Evolutionary conservation across 1,284 basidiomycete genomes (phyloP), one percentile per base, ranked within the genome.

Genomic region (Apiotrichum montevideense): DNA sequence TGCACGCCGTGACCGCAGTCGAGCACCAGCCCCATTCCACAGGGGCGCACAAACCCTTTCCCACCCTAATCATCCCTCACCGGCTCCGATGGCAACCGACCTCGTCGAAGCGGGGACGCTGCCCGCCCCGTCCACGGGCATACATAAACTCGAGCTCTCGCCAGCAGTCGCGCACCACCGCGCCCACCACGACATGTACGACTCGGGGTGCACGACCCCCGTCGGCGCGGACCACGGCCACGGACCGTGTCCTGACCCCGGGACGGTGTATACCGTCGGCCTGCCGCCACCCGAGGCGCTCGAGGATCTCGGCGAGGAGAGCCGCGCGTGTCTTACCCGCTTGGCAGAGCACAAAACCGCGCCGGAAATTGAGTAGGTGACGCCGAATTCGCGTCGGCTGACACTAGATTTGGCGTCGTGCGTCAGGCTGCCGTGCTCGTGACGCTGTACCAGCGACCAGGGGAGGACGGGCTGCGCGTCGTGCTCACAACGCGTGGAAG

Each of bases 401-500:
- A 6, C 35, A 3, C 0, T 45, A 77, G 76, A 21, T 67, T 69
- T 42, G 73, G 74, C 0, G 54, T 69, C 1, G 70, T 73, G 13
- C 69, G 67, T 34, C 67, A 67, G 40, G 90, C 85, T 3, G 87
- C 87, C 1, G 90, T 93, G 0, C 80, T 93, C 2, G 83, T 92
- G 3, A 77, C 88, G 4, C 76, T 94, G 0, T 93, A 85, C 64
- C 86, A 91, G 69, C 76, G 81, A 33, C 79, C 79, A 2, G 85
- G 81, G 9, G 73, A 81, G 46, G 62, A 66, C 15, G 63, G 68
- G 15, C 77, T 93, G 3, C 82, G 85, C 11, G 89, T 93, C 2
- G 78, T 93, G 13, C 78, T 93, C 48, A 93, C 90, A 0, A 93
- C 90, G 2, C 82, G 90, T 10, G 87, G 88, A 1, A 89, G 88